phyloP scores from a whole-genome alignment of 805 yeast species.

The Metschnikowia peoriensis region DNA sequence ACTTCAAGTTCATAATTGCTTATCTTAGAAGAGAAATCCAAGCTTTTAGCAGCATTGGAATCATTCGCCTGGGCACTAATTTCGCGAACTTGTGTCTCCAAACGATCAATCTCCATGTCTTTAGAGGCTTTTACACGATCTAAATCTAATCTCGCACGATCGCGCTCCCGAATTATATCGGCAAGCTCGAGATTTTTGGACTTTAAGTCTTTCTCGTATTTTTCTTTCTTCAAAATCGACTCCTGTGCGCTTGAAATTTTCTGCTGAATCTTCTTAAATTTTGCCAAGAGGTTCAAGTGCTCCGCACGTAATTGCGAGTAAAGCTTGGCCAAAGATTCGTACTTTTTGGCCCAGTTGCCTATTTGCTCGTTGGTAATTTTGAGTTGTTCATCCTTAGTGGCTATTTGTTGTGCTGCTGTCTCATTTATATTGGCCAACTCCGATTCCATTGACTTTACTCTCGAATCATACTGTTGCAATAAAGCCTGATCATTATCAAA shows the following conservation, averaged over 20 bases:
- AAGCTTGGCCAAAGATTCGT: conserved; percentile 83
- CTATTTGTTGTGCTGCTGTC: conserved; percentile 69
- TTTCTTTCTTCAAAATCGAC: conserved; percentile 79
- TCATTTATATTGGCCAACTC: conserved; percentile 62
- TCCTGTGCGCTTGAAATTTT: conserved; percentile 89
- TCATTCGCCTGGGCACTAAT: conserved; percentile 56
- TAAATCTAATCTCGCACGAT: conserved; percentile 78
- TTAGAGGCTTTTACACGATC: conserved; percentile 67
- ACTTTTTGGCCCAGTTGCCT: conserved; percentile 76
- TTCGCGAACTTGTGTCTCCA: conserved; percentile 63
- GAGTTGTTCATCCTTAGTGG: conserved; percentile 73
- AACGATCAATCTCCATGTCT: conserved; percentile 60
- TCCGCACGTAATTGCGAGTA: conserved; percentile 91
- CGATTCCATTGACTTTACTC: conserved; percentile 77
- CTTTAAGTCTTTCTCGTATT: conserved; percentile 77
- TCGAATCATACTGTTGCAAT: conserved; percentile 81
- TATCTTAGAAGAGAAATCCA: conserved; percentile 59
- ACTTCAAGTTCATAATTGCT: conserved; percentile 64
- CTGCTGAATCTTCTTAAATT: conserved; percentile 77
- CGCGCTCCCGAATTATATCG: conserved; percentile 84
- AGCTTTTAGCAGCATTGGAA: conserved; percentile 59
- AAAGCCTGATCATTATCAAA: conserved; percentile 82
- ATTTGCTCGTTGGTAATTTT: conserved; percentile 70
- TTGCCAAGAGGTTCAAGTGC: conserved; percentile 73
- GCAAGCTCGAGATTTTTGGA: conserved; percentile 85